Conservation (phyloP, 1,139 yeast species). For the Taphrina flavorubra region DNA sequence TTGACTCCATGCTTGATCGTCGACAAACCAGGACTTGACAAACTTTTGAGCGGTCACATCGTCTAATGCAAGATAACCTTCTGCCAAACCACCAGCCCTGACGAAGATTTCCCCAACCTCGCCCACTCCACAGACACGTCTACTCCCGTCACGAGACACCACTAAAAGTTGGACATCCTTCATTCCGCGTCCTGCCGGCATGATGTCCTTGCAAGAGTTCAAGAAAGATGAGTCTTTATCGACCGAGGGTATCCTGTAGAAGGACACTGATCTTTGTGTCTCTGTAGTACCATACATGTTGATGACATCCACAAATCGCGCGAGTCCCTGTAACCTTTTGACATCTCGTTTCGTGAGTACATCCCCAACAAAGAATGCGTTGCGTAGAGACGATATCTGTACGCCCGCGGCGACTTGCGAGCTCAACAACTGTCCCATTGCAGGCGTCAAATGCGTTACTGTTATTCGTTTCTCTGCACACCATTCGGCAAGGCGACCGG, state of each 20-base stretch:
- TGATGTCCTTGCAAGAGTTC: constrained; percentile 85
- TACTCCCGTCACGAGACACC: constrained; percentile 84
- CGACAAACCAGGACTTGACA: constrained; percentile 86
- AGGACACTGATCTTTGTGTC: constrained; percentile 97
- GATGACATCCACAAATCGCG: constrained; percentile 85
- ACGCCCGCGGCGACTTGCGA: constrained; percentile 83
- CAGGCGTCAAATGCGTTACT: constrained; percentile 97
- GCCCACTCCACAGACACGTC: constrained; percentile 95
- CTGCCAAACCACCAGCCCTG: constrained; percentile 97
- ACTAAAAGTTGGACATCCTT: constrained; percentile 88
- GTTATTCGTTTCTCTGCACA: constrained; percentile 90
- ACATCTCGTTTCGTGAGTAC: constrained; percentile 96
- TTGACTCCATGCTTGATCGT: constrained; percentile 51
- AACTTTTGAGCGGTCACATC: constrained; percentile 87
- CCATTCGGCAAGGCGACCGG: constrained; percentile 97
- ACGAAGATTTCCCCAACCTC: constrained; percentile 98
- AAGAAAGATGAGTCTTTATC: constrained; percentile 72
- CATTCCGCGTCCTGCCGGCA: constrained; percentile 99
- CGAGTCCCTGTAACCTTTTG: constrained; percentile 85
- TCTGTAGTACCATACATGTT: constrained; percentile 99
- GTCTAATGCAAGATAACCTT: constrained; percentile 90
- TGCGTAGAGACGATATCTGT: constrained; percentile 82
- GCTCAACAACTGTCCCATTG: constrained; percentile 96
- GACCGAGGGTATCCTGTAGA: constrained; percentile 82
- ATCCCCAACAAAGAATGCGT: constrained; percentile 98